A percentile compares a stretch with the other conserved stretches of the same genome.
Evolutionary conservation across 2,329 filamentous ascomycete genomes (phyloP).

Genomic region (Fusarium subtropicale): DNA sequence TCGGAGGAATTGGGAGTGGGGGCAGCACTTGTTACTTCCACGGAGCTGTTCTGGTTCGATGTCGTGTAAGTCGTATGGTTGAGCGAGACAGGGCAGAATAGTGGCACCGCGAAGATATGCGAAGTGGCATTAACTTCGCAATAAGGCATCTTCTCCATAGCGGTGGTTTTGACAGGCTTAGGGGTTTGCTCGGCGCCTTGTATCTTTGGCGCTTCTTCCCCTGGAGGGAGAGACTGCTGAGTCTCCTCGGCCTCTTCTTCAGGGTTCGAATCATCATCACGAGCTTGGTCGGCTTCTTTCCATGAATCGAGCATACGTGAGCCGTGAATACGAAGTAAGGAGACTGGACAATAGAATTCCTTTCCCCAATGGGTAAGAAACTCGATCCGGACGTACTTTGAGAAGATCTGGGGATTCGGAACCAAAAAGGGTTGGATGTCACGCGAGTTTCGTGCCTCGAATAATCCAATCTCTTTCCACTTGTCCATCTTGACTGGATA

Average conservation of each 20-base stretch:
- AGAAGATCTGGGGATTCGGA: constrained; percentile 96
- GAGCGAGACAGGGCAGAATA: constrained; percentile 24
- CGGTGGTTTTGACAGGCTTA: not conserved
- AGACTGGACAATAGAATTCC: constrained; percentile 96
- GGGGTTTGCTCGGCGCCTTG: not conserved
- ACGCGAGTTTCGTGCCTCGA: constrained; percentile 90
- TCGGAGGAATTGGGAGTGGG: constrained; percentile 10
- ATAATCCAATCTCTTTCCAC: constrained; percentile 89
- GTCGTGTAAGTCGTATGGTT: constrained; percentile 6
- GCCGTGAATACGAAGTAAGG: constrained; percentile 89
- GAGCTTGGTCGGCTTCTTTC: constrained; percentile 79
- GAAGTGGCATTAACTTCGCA: constrained; percentile 19
- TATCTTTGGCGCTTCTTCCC: constrained; percentile 7
- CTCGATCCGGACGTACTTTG: constrained; percentile 90
- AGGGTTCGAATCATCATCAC: constrained; percentile 69
- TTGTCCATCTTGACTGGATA: constrained; percentile 93
- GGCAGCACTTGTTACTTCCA: constrained; percentile 5
- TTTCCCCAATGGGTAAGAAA: constrained; percentile 94
- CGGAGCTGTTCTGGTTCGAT: constrained; percentile 6
- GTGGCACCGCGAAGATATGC: constrained; percentile 14
- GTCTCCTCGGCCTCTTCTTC: constrained; percentile 35
- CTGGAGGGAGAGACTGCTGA: constrained; percentile 15
- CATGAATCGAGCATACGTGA: constrained; percentile 96
- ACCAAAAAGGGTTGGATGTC: constrained; percentile 95
- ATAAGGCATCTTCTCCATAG: constrained; percentile 13